Base-by-base conservation (phyloP, 805 yeast species). In the Candida michaelii region DNA sequence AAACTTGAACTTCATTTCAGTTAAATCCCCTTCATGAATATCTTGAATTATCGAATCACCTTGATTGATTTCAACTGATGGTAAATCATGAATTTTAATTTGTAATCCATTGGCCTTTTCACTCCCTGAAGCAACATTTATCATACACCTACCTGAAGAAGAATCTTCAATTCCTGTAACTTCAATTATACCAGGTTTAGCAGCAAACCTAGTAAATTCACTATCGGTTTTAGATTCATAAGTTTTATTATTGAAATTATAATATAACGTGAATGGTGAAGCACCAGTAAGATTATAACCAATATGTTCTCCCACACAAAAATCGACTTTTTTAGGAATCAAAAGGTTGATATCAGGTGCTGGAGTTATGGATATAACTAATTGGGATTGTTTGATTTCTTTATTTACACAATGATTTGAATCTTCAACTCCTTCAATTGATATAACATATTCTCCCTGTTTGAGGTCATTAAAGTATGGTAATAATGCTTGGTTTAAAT, bases 1-100 rank as follows among this genome's bases (percentile, higher is more conserved):
- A 55, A 93, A 86, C 15, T 80, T 76, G 65, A 93, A 91, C 2
- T 76, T 76, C 36, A 93, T 80, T 58, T 89, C 96, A 1, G 95
- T 90, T 55, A 85, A 87, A 51, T 93, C 99, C 36, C 98, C 99
- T 58, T 89, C 95, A 55, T 89, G 95, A 32, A 93, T 86, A 60
- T 88, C 91, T 55, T 83, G 90, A 43, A 83, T 78, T 7, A 82
- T 66, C 13, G 78, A 68, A 43, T 80, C 83, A n/a, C 96, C 96
- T 53, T 83, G 86, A 17, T 83, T 78, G 12, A 91, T 82, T 45
- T 84, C 89, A 12, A 91, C 97, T 0, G 96, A 83, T 1, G 83
- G 83, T 12, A 79, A 57, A 29, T 76, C 77, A 48, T 74, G 69
- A 8, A 78, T 66, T 13, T 55, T 58, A 12, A 63, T 47, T 41